These are phyloP conservation scores for Acer saccharum DNA, from an alignment of 345 rosid genomes.

Conservation along the genomic window DNA sequence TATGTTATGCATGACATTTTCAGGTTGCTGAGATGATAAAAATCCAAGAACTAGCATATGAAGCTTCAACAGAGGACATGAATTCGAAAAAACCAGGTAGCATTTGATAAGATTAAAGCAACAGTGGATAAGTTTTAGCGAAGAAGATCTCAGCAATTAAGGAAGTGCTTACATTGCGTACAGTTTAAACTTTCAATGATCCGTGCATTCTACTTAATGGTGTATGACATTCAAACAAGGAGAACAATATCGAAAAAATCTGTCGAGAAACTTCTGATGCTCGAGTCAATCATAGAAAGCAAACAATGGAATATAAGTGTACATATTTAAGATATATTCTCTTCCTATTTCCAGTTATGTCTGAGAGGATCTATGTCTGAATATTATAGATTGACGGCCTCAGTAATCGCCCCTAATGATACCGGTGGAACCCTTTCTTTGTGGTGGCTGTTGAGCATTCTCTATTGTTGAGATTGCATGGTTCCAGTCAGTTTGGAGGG, in stretches of 20 bases:
- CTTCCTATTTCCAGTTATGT: not conserved
- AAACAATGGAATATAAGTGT: not conserved
- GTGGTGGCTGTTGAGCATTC: not conserved
- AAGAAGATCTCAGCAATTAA: not conserved
- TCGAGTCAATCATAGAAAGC: not conserved
- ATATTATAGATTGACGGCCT: not conserved
- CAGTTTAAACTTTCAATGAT: no score
- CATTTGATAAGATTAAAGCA: slow-evolving; percentile 15
- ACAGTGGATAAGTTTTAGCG: slow-evolving; percentile 12
- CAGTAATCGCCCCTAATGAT: not conserved
- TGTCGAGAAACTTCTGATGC: not conserved
- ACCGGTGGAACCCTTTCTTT: no score
- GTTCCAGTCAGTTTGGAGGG: no score
- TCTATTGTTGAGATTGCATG: no score
- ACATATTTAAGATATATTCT: not conserved
- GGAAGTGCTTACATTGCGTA: not conserved
- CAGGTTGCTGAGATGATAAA: slow-evolving; percentile 18
- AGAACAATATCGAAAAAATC: not conserved
- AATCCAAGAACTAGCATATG: slow-evolving; percentile 17
- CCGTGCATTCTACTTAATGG: no score
- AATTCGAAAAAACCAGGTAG: slow-evolving; percentile 10
- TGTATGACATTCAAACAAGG: no score
- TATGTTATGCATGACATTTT: not conserved
- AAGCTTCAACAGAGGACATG: slow-evolving; percentile 13
- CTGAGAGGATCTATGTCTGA: not conserved